Conservation (phyloP, 2,329 filamentous ascomycete genomes). For the Sordariomycetes sp. region DNA sequence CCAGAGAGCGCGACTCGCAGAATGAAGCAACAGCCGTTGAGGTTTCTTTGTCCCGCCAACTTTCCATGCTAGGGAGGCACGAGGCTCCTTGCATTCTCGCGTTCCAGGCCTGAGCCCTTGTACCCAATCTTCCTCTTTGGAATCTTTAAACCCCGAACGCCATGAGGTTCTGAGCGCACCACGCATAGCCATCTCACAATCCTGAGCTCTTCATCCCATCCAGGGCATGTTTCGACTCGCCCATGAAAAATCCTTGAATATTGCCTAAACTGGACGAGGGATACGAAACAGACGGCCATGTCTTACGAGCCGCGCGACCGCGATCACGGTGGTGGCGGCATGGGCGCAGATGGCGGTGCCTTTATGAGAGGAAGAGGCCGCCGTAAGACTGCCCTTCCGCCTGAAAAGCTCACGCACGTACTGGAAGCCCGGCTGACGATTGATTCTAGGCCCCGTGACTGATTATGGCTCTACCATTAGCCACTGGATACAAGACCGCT, state of each 20-base stretch:
- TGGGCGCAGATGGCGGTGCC: constrained; percentile 17
- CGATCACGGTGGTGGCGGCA: constrained; percentile 18
- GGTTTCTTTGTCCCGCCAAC: neutral
- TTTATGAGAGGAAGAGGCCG: constrained; percentile 39
- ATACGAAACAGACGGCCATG: constrained; percentile 23
- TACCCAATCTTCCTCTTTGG: neutral
- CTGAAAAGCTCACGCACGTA: neutral
- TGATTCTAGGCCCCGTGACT: constrained; percentile 64
- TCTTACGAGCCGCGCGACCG: constrained; percentile 33
- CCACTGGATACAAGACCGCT: constrained; percentile 81
- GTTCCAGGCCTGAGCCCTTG: neutral
- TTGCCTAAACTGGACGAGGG: neutral
- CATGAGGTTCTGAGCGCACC: neutral
- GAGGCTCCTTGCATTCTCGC: neutral
- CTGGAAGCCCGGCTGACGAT: neutral
- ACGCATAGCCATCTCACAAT: neutral
- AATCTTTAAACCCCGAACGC: neutral
- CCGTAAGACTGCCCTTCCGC: constrained; percentile 26
- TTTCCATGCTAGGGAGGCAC: neutral
- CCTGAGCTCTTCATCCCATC: neutral
- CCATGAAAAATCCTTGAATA: neutral
- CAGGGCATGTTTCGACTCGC: neutral
- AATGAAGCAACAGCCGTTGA: neutral
- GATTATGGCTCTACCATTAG: constrained; percentile 86
- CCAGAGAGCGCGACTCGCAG: neutral